A percentile compares a stretch with the other conserved stretches of the same genome.
Evolutionary conservation across 1,284 basidiomycete species (phyloP).

Genomic region (Phylloboletellus chloephorus): DNA sequence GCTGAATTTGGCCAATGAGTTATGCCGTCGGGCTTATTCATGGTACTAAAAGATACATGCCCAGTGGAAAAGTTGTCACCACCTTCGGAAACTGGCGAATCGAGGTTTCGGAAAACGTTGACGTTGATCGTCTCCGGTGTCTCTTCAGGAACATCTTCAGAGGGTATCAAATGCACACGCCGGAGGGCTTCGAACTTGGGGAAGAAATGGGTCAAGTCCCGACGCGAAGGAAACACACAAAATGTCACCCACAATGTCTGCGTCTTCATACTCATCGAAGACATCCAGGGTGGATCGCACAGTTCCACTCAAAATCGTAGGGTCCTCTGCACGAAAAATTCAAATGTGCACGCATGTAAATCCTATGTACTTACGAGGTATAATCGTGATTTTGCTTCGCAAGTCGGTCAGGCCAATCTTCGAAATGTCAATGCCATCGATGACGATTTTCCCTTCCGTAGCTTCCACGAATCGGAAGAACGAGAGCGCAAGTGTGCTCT

Average conservation of each 20-base stretch:
- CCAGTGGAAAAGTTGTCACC: slow-evolving; percentile 95
- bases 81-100: slow-evolving; percentile 78
- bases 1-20: slow-evolving; percentile 19
- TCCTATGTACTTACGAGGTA: slow-evolving; percentile 62
- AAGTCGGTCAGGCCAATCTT: slow-evolving; percentile 86
- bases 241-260: slow-evolving; percentile 68
- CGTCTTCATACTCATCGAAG: slow-evolving; percentile 84
- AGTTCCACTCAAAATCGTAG: slow-evolving; percentile 83
- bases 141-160: slow-evolving; percentile 45
- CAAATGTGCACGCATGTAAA: neutral
- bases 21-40: neutral
- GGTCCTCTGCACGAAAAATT: slow-evolving; percentile 59
- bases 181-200: slow-evolving; percentile 78
- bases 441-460: slow-evolving; percentile 71
- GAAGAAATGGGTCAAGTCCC: slow-evolving; percentile 10
- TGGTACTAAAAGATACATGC: slow-evolving; percentile 34
- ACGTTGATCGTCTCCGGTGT: slow-evolving; percentile 53
- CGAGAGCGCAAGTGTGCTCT: slow-evolving; percentile 85
- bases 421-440: slow-evolving; percentile 87
- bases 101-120: slow-evolving; percentile 84
- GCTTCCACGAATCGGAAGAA: slow-evolving; percentile 97
- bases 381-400: slow-evolving; percentile 82
- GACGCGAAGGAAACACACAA: neutral
- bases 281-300: slow-evolving; percentile 88
- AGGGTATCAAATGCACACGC: slow-evolving; percentile 80